Conservation (phyloP, 768 basidiomycete genomes). For the Kwoniella shandongensis region DNA sequence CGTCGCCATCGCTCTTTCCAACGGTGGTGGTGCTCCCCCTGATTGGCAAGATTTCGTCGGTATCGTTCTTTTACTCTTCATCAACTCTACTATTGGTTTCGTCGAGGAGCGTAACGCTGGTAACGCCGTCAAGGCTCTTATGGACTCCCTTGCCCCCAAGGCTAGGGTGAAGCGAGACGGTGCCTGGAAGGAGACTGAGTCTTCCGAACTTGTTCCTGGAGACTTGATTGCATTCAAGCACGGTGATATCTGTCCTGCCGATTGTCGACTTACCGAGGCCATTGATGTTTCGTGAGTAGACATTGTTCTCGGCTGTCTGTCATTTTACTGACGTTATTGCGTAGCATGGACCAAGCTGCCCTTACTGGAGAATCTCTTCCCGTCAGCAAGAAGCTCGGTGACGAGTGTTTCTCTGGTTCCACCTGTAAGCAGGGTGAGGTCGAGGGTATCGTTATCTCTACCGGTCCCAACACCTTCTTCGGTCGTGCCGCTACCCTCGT, state of each 20-base stretch:
- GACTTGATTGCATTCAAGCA: conserved; percentile 98
- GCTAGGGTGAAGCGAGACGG: conserved; percentile 88
- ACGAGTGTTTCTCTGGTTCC: conserved; percentile 98
- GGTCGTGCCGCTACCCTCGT: conserved; percentile 97
- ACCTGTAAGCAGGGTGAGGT: conserved; percentile 99
- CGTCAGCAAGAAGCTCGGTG: conserved; percentile 83
- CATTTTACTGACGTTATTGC: conserved; percentile 10
- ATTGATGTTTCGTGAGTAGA: conserved; percentile 80
- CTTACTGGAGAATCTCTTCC: conserved; percentile 97
- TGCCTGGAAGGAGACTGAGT: conserved; percentile 85
- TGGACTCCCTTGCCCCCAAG: conserved; percentile 99
- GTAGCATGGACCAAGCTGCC: conserved; percentile 90
- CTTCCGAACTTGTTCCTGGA: conserved; percentile 83
- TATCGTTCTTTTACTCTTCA: conserved; percentile 83
- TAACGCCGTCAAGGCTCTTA: conserved; percentile 98
- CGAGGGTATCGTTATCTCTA: conserved; percentile 97
- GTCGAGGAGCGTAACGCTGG: conserved; percentile 96
- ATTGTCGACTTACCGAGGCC: conserved; percentile 93
- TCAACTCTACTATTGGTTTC: conserved; percentile 97
- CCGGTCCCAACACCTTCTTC: conserved; percentile 93
- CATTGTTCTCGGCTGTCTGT: no score
- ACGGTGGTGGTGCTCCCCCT: conserved; percentile 79
- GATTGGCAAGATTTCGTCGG: conserved; percentile 98
- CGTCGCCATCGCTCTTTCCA: conserved; percentile 86
- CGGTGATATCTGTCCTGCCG: conserved; percentile 96